Evolutionary conservation across 2,329 filamentous ascomycete species (phyloP), one percentile per base, ranked within the genome.

Genomic region (Diplodia corticola): DNA sequence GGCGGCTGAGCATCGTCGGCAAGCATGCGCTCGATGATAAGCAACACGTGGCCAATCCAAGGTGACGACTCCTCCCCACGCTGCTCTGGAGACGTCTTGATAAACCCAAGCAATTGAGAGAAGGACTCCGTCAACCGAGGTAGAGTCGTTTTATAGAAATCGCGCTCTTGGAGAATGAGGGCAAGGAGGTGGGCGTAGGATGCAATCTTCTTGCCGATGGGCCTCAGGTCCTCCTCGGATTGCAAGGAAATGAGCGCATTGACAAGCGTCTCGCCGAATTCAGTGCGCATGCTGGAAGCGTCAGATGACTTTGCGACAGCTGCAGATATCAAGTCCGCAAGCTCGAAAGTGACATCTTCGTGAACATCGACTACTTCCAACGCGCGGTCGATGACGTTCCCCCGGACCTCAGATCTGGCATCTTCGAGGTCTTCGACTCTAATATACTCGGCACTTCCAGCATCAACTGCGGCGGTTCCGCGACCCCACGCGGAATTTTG

Each of bases 131-230:
- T 90, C 26, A 99, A 80, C 44, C 89, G 88, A 30, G 89, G 86
- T 20, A 93, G 79, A 20, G 91, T 92, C 60, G 88, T 88, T 60
- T 86, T 85, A 76, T 96, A 97, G 76, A 98, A 97, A 5, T 85
- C 80, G 37, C 84, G 87, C 67, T 96, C 90, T 73, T 96, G 92
- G 20, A 98, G 84, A 63, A 98, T 87, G 44, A 99, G 81, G 3
- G 93, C 95, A 12, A 99, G 83, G 15, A 99, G 84, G 78, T 99
- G 94, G 20, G 95, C 93, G 78, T 96, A 97, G 1, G 95, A 92
- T 22, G 93, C 91, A 70, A 99, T 88, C 75, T 92, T 94, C 72
- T 86, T 86, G 49, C 86, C 85, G 28, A 82, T 80, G 20, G 80
- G 78, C 63, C 82, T 79, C 70, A 85, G 81, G 67, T 87, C 83